Evolutionary conservation across 371 early-diverging fungal species (phyloP).

Genomic region (Coemansia sp.): DNA sequence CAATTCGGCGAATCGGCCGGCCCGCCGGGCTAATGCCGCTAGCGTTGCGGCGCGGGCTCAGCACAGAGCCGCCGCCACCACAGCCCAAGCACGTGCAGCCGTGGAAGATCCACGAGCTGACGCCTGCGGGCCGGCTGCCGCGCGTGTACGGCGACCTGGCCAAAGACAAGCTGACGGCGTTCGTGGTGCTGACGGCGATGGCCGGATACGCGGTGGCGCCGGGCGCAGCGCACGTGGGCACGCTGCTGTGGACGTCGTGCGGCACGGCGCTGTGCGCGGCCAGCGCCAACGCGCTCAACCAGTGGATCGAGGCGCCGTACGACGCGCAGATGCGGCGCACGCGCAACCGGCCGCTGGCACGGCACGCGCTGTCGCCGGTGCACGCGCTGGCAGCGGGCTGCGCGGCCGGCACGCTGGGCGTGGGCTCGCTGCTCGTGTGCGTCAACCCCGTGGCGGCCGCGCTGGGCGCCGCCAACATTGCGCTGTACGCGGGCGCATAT

Average conservation of each 20-base stretch:
- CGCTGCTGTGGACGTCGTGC: constrained; percentile 77
- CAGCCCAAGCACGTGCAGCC: background rate
- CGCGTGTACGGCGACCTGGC: constrained; percentile 54
- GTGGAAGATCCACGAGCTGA: constrained; percentile 2
- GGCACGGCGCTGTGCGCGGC: constrained; percentile 92
- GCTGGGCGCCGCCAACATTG: constrained; percentile 82
- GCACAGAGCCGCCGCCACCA: background rate
- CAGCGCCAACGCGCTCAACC: constrained; percentile 94
- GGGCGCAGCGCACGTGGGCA: constrained; percentile 65
- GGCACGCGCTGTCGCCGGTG: constrained; percentile 76
- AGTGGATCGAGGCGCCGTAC: constrained; percentile 93
- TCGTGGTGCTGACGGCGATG: constrained; percentile 94
- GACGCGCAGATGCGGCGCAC: constrained; percentile 98
- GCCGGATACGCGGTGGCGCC: constrained; percentile 94
- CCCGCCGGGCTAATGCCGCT: no score
- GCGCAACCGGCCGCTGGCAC: constrained; percentile 81
- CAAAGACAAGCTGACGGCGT: constrained; percentile 83
- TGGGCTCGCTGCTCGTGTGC: constrained; percentile 61
- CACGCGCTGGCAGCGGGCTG: constrained; percentile 84
- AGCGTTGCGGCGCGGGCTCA: no score
- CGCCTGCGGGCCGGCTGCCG: background rate
- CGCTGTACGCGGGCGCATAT: constrained; percentile 87
- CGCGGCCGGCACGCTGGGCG: constrained; percentile 72
- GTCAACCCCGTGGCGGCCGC: constrained; percentile 85
- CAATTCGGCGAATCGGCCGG: no score